Percentiles rank a stretch among this genome's conserved stretches.
These are phyloP conservation scores for Alternaria atra DNA, from an alignment of 2,329 filamentous ascomycete genomes.

Conservation along the genomic window DNA sequence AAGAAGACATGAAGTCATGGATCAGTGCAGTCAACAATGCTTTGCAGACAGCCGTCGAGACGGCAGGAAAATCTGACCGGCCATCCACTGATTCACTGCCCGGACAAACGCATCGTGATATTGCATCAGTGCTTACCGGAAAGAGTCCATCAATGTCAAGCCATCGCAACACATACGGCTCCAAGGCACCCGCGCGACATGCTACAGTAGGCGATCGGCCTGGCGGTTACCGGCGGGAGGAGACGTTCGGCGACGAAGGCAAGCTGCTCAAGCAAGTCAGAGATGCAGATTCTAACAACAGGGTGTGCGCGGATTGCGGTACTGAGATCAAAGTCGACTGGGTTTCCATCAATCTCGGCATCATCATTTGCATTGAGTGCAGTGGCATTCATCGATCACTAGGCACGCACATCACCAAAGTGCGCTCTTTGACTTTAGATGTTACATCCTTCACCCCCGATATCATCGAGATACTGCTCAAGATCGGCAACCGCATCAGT, in stretches of 20 bases:
- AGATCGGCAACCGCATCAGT: conserved; percentile 91
- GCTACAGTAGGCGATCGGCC: conserved; percentile 93
- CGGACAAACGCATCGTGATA: conserved; percentile 77
- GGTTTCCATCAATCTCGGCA: conserved; percentile 98
- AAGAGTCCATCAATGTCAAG: conserved; percentile 80
- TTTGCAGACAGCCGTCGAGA: conserved; percentile 92
- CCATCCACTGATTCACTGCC: conserved; percentile 61
- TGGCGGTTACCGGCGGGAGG: conserved; percentile 71
- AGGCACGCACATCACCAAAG: conserved; percentile 96
- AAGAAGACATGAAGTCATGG: conserved; percentile 98
- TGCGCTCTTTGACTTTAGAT: conserved; percentile 92
- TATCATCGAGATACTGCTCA: conserved; percentile 90
- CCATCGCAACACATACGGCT: conserved; percentile 60
- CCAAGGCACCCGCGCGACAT: conserved; percentile 76
- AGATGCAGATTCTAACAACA: conserved; percentile 90
- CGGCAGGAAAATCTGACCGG: conserved; percentile 66
- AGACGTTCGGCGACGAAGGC: conserved; percentile 80
- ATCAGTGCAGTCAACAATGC: conserved; percentile 97
- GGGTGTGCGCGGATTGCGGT: conserved; percentile 92
- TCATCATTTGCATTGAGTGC: conserved; percentile 96
- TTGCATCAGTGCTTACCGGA: conserved; percentile 90
- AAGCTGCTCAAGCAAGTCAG: conserved; percentile 87
- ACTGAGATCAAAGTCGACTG: conserved; percentile 94
- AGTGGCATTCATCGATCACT: conserved; percentile 96
- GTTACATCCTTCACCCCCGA: conserved; percentile 96